Base-by-base conservation (phyloP, 305 asterid species). In the Rubia tinctorum region DNA sequence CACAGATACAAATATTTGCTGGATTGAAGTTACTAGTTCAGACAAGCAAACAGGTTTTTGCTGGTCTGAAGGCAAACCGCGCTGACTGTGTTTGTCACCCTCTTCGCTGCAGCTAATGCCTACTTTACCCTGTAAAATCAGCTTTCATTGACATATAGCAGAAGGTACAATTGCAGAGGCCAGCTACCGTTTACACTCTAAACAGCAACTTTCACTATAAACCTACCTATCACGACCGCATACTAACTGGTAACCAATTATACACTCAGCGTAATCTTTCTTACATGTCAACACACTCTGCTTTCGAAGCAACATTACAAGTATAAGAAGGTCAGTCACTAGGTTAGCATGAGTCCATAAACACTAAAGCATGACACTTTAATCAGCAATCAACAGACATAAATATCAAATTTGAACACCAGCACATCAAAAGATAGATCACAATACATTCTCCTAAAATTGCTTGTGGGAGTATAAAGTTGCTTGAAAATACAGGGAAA, bases 1-100 rank as follows among this genome's bases (percentile, higher is more conserved):
- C 72, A 77, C 86, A 67, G 92, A 88, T 74, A 76, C 82, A 76
- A 93, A 91, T 83, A 91, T 82, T 65, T 68, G 81, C 77, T 91
- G 87, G 81, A 91, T 85, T 79, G 86, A 78, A 81, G 77, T 77
- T 71, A 85, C 91, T 66, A 91, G 86, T 66, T 81, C 85, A 14
- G 96, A 80, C 80, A 86, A 73, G 77, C 84, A 34, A 76, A 81
- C 75, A 56, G 90, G 76, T 49, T 30, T 78, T 60, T 75, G 84
- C 76, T 83, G 81, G 62, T 23, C 80, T 23, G 89, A 75, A 44
- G 55, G 55, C 63, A 78, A 51, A 68, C 20, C 43, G 70, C 64
- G 39, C 15, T 43, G 75, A 68, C 47, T 71, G 66, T 22, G 51
- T 70, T 27, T 55, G 61, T 67, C 68, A 55, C 62, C 69, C 73